Percentiles rank a stretch among this genome's conserved stretches.
Conservation (phyloP, 805 yeast genomes). For the Metschnikowia lachancei region DNA sequence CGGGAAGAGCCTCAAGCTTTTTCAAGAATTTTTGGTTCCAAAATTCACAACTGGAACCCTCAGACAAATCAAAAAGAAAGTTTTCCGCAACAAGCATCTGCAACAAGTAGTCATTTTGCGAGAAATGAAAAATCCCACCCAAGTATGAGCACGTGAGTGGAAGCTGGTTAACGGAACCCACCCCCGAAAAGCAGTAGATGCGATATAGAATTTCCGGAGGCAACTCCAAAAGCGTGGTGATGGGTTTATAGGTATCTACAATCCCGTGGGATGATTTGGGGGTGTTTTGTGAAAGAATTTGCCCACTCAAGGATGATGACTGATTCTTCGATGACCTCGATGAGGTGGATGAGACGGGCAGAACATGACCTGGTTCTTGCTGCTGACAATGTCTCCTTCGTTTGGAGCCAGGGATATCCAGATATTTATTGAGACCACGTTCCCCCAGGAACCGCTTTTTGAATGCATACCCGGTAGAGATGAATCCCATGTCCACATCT, state of each 20-base stretch:
- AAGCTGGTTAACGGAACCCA: constrained; percentile 26
- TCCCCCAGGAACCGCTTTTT: background rate
- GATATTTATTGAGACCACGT: background rate
- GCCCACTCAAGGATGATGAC: too few species aligned
- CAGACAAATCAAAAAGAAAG: constrained; percentile 24
- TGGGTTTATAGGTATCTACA: background rate
- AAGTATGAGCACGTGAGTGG: constrained; percentile 35
- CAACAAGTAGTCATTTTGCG: constrained; percentile 12
- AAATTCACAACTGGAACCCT: constrained; percentile 12
- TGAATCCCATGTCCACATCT: constrained; percentile 10
- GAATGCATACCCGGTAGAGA: constrained; percentile 4
- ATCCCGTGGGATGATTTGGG: too few species aligned
- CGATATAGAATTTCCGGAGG: constrained; percentile 44
- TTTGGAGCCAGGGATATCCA: background rate
- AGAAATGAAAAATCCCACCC: constrained; percentile 23
- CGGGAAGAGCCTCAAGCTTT: constrained; percentile 8
- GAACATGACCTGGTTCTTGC: background rate
- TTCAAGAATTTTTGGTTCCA: constrained; percentile 6
- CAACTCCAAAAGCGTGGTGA: constrained; percentile 27
- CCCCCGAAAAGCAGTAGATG: constrained; percentile 39
- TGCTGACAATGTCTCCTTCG: background rate
- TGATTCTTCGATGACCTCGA: background rate
- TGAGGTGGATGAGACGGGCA: constrained; percentile 1
- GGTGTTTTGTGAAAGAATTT: too few species aligned
- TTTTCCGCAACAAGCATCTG: constrained; percentile 24